Base-by-base conservation (phyloP, 805 yeast genomes). In the Candida sonorensis region DNA sequence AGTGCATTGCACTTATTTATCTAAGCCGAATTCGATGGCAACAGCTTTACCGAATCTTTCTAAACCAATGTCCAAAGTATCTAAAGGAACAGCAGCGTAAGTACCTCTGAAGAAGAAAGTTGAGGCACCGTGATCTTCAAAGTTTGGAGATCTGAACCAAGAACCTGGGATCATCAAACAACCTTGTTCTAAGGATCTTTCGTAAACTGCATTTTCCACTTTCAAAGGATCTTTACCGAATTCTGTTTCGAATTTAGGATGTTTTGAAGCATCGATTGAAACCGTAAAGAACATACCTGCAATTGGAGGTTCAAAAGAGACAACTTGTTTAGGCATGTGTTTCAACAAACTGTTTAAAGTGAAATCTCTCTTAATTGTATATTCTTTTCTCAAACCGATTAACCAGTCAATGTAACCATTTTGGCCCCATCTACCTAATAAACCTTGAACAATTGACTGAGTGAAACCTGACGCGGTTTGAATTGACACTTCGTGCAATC, bases 271-370 rank as follows among this genome's bases (percentile, higher is more conserved):
- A 54, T 85, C 94, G 32, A 87, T 62, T 17, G 62, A 61, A 36
- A 82, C 69, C 37, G 87, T 80, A 62, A 83, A 79, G 59, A 84
- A 83, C 94, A 83, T 83, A 55, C 94, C 94, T 3, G 94, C 94
- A 27, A 72, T 75, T 23, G 94, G 94, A 26, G 81, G 73, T 34
- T 58, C 59, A 43, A 57, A 67, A 23, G 54, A 45, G 26, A 66
- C 57, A 27, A 65, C 51, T 26, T 57, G 59, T 32, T 50, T 42
- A 36, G 81, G 81, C 54, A 81, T 56, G 57, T 69, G 65, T 45
- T 77, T 69, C 47, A 61, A 63, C 45, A 88, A 63, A 7, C 94
- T 69, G 50, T 84, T 90, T 43, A 86, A 72, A 30, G 95, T 84
- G 44, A 75, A 77, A 55, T 92, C 90, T 64, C 98, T 79, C 66